Conservation (phyloP, 352 stramenopile species). For the Pythium biforme region DNA sequence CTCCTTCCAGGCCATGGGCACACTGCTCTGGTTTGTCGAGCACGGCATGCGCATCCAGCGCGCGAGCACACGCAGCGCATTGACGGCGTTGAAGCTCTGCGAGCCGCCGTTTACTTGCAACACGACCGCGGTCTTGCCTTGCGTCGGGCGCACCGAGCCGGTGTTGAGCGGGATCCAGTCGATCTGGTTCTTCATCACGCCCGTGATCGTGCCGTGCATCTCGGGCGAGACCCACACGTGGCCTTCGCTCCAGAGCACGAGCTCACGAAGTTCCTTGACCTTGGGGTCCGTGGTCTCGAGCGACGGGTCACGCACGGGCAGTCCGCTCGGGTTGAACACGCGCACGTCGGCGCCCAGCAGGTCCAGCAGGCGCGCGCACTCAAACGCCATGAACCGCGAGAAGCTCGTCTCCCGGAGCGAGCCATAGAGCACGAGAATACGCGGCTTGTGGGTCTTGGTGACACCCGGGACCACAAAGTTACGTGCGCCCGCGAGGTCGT, state of each 20-base stretch:
- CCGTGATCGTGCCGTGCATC: conserved; percentile 65
- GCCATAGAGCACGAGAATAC: conserved; percentile 62
- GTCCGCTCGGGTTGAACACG: conserved; percentile 35
- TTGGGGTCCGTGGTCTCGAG: conserved; percentile 51
- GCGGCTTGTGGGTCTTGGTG: conserved; percentile 33
- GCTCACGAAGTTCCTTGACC: conserved; percentile 53
- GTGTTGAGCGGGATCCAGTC: conserved; percentile 67
- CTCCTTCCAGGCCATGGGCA: conserved; percentile 65
- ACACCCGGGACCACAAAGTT: conserved; percentile 22
- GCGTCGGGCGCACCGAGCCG: conserved; percentile 56
- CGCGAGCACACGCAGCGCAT: conserved; percentile 45
- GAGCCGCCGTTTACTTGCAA: conserved; percentile 47
- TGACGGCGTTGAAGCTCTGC: conserved; percentile 72
- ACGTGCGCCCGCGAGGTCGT: conserved; percentile 22
- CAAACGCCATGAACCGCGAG: conserved; percentile 43
- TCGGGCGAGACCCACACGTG: conserved; percentile 64
- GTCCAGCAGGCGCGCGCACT: conserved; percentile 63
- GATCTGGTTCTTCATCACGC: conserved; percentile 75
- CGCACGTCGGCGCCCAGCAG: conserved; percentile 56
- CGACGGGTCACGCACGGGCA: conserved; percentile 56
- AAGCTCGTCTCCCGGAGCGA: conserved; percentile 55
- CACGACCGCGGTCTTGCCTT: conserved; percentile 51
- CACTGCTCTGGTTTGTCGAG: conserved; percentile 56
- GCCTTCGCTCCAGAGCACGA: conserved; percentile 65
- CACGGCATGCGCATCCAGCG: conserved; percentile 76